phyloP scores from a whole-genome alignment of 495 filamentous ascomycete genomes.

The Peziza echinospora region DNA sequence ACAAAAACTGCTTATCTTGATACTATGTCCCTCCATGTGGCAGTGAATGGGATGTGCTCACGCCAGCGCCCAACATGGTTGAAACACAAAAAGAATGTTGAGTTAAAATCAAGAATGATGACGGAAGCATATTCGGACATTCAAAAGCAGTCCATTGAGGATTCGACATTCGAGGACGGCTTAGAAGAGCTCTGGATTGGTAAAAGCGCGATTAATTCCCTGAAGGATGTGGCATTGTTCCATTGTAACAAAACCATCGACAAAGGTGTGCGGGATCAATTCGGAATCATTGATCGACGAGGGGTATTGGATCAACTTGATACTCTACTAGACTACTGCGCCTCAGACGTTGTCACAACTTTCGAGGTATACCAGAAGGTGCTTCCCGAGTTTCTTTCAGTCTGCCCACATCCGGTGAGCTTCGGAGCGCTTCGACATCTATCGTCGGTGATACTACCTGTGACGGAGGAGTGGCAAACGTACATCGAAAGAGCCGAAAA shows the following conservation, averaged over 20 bases:
- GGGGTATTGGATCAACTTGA: slow-evolving; percentile 48
- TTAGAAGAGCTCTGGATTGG: slow-evolving; percentile 94
- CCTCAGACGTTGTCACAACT: slow-evolving; percentile 79
- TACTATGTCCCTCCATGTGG: slow-evolving; percentile 96
- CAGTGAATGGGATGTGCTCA: slow-evolving; percentile 98
- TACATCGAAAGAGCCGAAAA: slow-evolving; percentile 66
- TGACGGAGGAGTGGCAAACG: slow-evolving; percentile 64
- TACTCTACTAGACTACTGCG: slow-evolving; percentile 82
- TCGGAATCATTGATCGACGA: slow-evolving; percentile 56
- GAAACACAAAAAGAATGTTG: slow-evolving; percentile 76
- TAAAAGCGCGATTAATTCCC: slow-evolving; percentile 79
- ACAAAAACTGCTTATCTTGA: slow-evolving; percentile 76
- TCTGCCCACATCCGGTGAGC: slow-evolving; percentile 90
- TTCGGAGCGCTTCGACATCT: slow-evolving; percentile 86
- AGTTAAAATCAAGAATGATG: slow-evolving; percentile 60
- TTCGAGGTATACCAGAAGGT: slow-evolving; percentile 83
- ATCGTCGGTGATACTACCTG: slow-evolving; percentile 76
- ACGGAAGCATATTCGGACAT: slow-evolving; percentile 36
- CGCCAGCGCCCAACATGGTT: slow-evolving; percentile 90
- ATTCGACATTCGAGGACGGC: slow-evolving; percentile 39
- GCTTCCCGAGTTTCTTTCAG: slow-evolving; percentile 66
- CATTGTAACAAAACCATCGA: slow-evolving; percentile 83
- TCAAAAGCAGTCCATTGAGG: slow-evolving; percentile 7
- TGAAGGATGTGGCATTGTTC: slow-evolving; percentile 91
- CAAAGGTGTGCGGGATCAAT: slow-evolving; percentile 67